Evolutionary conservation across 2,329 filamentous ascomycete genomes (phyloP), one percentile per base, ranked within the genome.

Genomic region (Diaporthe sp.): DNA sequence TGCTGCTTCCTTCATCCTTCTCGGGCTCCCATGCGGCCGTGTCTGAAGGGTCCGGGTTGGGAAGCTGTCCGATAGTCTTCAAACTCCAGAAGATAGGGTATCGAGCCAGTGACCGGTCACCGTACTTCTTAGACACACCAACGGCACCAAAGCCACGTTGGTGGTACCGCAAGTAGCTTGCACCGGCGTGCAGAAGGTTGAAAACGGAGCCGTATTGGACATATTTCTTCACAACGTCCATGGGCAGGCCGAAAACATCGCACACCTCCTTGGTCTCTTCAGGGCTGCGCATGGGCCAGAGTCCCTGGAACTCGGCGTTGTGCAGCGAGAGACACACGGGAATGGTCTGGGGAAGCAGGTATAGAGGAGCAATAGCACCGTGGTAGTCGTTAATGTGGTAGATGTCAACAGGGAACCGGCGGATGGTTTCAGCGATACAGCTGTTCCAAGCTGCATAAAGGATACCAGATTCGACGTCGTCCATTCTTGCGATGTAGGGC

Each of bases 391-490:
- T 81, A 77, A 86, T 83, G 71, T 85, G 79, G 75, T 86, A 87
- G 53, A 85, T 81, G 49, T 85, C 83, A n/a, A 83, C 80, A 39
- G 81, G 78, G 80, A 93, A 94, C 22, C 92, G 88, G 74, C 88
- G 87, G 78, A 93, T 89, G 1, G 91, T 84, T 78, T 92, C 87
- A 10, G 92, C 91, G 79, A 94, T 93, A 80, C 92, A 94, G 81
- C 91, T 91, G 77, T 93, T 93, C 92, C 92, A 93, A 2, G 92
- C 90, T 1, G 90, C 92, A 82, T 93, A 93, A 82, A 93, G 92
- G 65, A 93, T 90, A 25, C 91, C 92, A 77, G 88, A 91, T 77
- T 92, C 90, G 75, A 93, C 84, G 80, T 93, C 91, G 80, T 93
- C 92, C 92, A 93, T 93, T 39, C 92, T 88, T 53, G 90, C 85